Evolutionary conservation across 1,284 basidiomycete genomes (phyloP), one percentile per base, ranked within the genome.

Genomic region (Blastosporella zonata): DNA sequence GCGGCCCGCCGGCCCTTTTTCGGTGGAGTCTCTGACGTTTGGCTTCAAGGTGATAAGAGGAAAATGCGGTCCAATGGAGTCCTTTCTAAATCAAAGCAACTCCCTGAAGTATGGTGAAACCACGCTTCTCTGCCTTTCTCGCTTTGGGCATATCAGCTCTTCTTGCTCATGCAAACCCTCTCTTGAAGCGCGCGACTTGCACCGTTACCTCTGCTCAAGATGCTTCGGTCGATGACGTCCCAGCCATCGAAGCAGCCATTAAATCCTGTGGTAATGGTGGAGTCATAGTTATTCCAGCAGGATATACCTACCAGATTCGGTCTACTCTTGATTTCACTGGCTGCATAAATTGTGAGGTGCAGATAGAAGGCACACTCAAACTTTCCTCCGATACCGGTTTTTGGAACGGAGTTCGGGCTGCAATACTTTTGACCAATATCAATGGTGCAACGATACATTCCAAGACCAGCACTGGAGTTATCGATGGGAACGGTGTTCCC

Each of bases 181-280:
- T 58, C 13, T 50, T 53, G 13, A 62, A 59, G 29, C 61, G 63
- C 12, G 61, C 63, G 2, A 60, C 60, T 0, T 66, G 64, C 27
- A 63, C 62, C 0, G 59, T 60, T 3, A 43, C 55, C 2, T 62
- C 62, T 15, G 59, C 59, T 1, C 55, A 54, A 5, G 50, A 57
- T 42, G 55, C 61, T 7, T 58, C 58, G 6, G 52, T 49, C 13
- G 64, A 66, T 34, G 64, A 66, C 38, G 63, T 66, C 9, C 63
- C 61, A 20, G 59, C 63, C 40, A 64, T 65, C 17, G 52, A 58
- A 41, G 57, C 56, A 12, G 62, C 62, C 18, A 58, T 65, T 37
- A 55, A 62, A 46, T 57, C 60, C 28, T 66, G 63, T 34, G 64
- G 64, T 0, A 60, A 60, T 21, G 62, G 62, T n/a, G 63, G 64